These are phyloP conservation scores for Evernia prunastri DNA, from an alignment of 495 filamentous ascomycete genomes.

Conservation along the genomic window DNA sequence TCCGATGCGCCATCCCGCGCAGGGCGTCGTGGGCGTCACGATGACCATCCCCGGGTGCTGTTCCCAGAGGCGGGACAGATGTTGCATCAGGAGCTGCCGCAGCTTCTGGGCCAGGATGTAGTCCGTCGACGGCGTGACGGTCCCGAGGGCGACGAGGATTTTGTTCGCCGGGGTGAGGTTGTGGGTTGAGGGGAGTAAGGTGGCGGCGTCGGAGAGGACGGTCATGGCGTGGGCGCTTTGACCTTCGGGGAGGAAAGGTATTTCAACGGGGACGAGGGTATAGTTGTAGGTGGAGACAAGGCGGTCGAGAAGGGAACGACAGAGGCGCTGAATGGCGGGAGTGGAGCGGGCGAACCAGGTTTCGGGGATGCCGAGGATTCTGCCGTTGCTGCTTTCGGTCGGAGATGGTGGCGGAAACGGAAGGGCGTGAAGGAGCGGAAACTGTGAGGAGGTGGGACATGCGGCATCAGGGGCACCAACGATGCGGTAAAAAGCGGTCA, in stretches of 20 bases:
- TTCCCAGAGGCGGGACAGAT: conserved; percentile 65
- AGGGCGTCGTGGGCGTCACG: conserved; percentile 69
- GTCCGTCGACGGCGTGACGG: conserved; percentile 59
- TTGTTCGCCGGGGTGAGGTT: conserved; percentile 65
- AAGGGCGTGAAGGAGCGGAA: conserved; percentile 31
- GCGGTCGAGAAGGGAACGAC: conserved; percentile 53
- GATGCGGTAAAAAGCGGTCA: conserved; percentile 70
- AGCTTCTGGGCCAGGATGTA: conserved; percentile 69
- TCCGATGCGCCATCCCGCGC: conserved; percentile 63
- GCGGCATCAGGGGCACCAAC: conserved; percentile 63
- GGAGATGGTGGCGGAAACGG: conserved; percentile 29
- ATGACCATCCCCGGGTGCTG: conserved; percentile 70
- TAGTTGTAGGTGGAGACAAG: conserved; percentile 54
- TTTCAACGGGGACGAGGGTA: conserved; percentile 59
- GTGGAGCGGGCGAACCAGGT: conserved; percentile 68
- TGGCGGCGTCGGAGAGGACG: conserved; percentile 65
- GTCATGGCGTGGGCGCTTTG: conserved; percentile 73
- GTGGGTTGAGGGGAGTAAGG: conserved; percentile 31
- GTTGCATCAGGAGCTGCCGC: conserved; percentile 70
- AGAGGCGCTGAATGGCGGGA: conserved; percentile 51
- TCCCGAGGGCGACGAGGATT: conserved; percentile 57
- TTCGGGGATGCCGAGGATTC: conserved; percentile 62
- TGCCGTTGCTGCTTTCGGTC: conserved; percentile 31
- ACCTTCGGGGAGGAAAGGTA: conserved; percentile 38
- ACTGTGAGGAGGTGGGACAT: conserved; percentile 43